Percentiles rank a stretch among this genome's conserved stretches.
phyloP scores from a whole-genome alignment of 2,329 filamentous ascomycete species.

The Aspergillus viridinutans region DNA sequence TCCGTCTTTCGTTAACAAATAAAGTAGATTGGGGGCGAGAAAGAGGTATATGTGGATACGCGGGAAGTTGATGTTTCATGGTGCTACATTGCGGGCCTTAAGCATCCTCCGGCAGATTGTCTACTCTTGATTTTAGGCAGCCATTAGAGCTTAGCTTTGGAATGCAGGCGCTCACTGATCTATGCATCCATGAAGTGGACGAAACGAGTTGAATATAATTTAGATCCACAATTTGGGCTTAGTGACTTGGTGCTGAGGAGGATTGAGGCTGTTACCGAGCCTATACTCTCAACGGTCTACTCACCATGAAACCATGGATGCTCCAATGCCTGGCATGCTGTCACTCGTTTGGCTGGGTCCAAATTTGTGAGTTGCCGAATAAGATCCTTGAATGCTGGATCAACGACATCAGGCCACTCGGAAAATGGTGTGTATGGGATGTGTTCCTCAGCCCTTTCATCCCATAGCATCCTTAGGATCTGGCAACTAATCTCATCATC shows the following conservation, averaged over 20 bases:
- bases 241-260: no score
- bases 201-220: no score
- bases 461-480: constrained; percentile 31
- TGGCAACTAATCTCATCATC: constrained; percentile 26
- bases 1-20: not conserved
- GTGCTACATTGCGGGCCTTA: not conserved
- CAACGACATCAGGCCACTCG: constrained; percentile 25
- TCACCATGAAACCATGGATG: constrained; percentile 24
- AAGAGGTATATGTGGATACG: not conserved
- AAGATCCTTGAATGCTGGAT: constrained; percentile 26
- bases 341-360: constrained; percentile 25
- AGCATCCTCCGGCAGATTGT: no score
- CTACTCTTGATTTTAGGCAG: no score
- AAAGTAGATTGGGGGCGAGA: not conserved
- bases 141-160: no score
- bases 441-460: constrained; percentile 26
- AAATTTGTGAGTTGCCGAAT: constrained; percentile 25
- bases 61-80: not conserved
- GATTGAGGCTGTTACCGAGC: no score
- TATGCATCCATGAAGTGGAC: no score
- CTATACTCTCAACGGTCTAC: not conserved
- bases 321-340: constrained; percentile 25
- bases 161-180: no score
- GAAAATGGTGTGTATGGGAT: constrained; percentile 31
- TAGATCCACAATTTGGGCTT: no score